Conservation (phyloP, 306 rosid genomes). For the Lathyrus tuberosus region DNA sequence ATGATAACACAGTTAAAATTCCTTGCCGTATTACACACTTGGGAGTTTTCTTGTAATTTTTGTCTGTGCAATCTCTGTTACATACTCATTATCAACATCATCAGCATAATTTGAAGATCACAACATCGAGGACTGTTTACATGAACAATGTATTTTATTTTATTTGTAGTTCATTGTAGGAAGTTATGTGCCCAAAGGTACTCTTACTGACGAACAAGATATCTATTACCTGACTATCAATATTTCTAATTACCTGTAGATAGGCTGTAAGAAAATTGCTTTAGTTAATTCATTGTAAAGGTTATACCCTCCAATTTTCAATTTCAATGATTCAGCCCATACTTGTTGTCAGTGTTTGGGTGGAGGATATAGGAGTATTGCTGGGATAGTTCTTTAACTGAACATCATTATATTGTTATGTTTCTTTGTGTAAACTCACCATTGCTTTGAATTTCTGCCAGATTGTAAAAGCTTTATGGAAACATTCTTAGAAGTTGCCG, state of each 20-base stretch:
- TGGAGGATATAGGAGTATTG: not conserved
- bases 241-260: not conserved
- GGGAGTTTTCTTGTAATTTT: not conserved
- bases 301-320: not conserved
- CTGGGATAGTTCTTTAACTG: not conserved
- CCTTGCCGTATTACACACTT: not conserved
- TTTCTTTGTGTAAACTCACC: constrained; percentile 3
- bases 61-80: constrained; percentile 1
- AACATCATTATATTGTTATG: not conserved
- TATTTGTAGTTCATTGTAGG: not conserved
- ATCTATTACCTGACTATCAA: not conserved
- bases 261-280: not conserved
- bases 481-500: constrained; percentile 87
- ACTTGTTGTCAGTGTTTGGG: not conserved
- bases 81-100: not conserved
- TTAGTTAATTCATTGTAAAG: constrained; percentile 1
- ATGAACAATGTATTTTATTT: not conserved
- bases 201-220: not conserved
- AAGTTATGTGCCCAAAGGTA: not conserved
- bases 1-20: constrained; percentile 11
- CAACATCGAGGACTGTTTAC: not conserved
- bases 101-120: not conserved
- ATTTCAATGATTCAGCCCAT: not conserved
- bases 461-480: constrained; percentile 91
- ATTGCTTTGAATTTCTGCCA: constrained; percentile 31